phyloP scores from a whole-genome alignment of 176 grass and related monocot species.

The Eremochloa ophiuroides region DNA sequence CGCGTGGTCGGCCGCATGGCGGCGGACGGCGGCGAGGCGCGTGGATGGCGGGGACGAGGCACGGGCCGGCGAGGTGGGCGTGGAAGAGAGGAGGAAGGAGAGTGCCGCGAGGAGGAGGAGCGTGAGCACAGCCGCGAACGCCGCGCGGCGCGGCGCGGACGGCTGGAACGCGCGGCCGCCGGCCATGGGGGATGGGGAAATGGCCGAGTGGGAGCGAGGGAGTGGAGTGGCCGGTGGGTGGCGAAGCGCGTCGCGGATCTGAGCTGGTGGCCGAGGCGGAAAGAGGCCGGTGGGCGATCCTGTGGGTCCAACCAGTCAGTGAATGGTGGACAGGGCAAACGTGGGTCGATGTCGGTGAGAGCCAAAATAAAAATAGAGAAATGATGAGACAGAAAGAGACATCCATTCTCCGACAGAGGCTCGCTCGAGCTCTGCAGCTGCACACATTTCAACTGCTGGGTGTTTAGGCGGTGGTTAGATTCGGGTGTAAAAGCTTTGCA shows the following conservation, averaged over 20 bases:
- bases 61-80: neutral
- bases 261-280: slow-evolving; percentile 9
- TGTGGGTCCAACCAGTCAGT: neutral
- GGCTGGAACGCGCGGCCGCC: slow-evolving; percentile 70
- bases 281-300: neutral
- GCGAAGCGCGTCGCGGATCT: slow-evolving; percentile 31
- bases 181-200: slow-evolving; percentile 46
- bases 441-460: too few species aligned
- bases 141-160: slow-evolving; percentile 49
- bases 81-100: slow-evolving; percentile 44
- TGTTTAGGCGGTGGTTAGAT: too few species aligned
- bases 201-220: neutral
- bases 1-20: slow-evolving; percentile 80
- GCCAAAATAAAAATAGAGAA: neutral
- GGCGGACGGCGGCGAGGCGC: slow-evolving; percentile 54
- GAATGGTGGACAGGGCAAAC: neutral
- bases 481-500: too few species aligned
- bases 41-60: slow-evolving; percentile 28
- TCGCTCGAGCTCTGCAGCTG: too few species aligned
- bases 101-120: slow-evolving; percentile 46
- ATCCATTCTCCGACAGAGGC: too few species aligned
- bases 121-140: slow-evolving; percentile 63
- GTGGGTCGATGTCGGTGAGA: slow-evolving; percentile 26
- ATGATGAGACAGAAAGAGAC: neutral
- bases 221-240: slow-evolving; percentile 2